A percentile compares a stretch with the other conserved stretches of the same genome.
These are phyloP conservation scores for Viola odorata DNA, from an alignment of 345 rosid species.

Conservation along the genomic window DNA sequence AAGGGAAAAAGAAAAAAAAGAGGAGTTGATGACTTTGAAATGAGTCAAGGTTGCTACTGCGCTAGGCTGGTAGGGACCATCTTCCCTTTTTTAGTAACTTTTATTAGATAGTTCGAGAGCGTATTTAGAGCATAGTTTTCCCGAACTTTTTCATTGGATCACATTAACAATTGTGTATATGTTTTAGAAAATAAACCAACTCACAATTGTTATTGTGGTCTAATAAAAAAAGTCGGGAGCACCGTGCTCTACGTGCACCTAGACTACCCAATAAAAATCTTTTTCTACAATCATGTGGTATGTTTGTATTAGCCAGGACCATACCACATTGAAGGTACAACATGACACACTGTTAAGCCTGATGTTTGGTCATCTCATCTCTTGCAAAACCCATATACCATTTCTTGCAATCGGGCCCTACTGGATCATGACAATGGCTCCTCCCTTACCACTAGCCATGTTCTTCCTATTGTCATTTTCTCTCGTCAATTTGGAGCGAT, in stretches of 20 bases:
- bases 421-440: constrained; percentile 1
- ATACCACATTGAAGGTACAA: constrained; percentile 12
- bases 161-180: too few relatives aligned
- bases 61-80: background rate
- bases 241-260: too few relatives aligned
- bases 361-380: background rate
- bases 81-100: background rate
- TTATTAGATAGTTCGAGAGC: too few relatives aligned
- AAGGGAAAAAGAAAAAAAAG: background rate
- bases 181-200: too few relatives aligned
- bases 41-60: background rate
- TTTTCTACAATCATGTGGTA: constrained; percentile 14
- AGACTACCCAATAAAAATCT: too few relatives aligned
- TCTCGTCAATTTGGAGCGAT: background rate
- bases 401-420: background rate
- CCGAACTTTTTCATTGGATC: too few relatives aligned
- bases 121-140: too few relatives aligned
- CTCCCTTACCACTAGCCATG: constrained; percentile 5
- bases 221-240: too few relatives aligned
- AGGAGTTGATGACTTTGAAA: too few relatives aligned
- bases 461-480: constrained; percentile 16
- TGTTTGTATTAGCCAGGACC: constrained; percentile 18
- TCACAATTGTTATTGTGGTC: too few relatives aligned
- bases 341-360: background rate
- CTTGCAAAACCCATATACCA: background rate